Evolutionary conservation across 768 basidiomycete genomes (phyloP), one percentile per base, ranked within the genome.

Genomic region (Kwoniella sp.): DNA sequence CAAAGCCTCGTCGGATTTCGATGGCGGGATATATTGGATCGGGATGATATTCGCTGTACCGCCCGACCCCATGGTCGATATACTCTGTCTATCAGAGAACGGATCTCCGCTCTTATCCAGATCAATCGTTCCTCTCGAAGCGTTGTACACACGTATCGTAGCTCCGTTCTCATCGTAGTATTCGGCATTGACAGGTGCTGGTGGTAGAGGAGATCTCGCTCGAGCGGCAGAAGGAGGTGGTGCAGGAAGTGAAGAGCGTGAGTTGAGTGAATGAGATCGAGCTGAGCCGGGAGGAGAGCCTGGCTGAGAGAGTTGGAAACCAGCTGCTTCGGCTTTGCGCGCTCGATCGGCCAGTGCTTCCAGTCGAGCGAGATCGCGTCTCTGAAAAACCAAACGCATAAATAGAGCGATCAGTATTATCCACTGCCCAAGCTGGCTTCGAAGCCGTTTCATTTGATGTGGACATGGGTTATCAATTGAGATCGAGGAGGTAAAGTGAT

Each of bases 301-400:
- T 27, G 72, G 69, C 36, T 69, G 67, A n/a, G 75, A 77, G 6
- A 77, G 68, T 9, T 77, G 76, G 63, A 77, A 76, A 6, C 76
- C 72, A 13, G 73, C 68, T n/a, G 68, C 56, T 66, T 77, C 76
- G 56, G 76, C 76, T 67, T 75, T 76, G 33, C 72, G 64, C 2
- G 76, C 73, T 46, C 74, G 63, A 4, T 60, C 58, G 9, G 72
- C 74, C 0, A 77, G 56, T 25, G 68, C 65, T 64, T 76, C 76
- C 21, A 77, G 56, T 27, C 73, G 74, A 17, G 64, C 68, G 1
- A 77, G 68, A 54, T 75, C 76, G 33, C 76, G 74, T 47, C 73
- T 37, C 76, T 77, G 56, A 21, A 24, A 48, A 13, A 4, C 10
- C 13, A 24, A 24, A 53, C 8, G 29, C 29, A 13, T 13, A 33